Base-by-base conservation (phyloP, 768 basidiomycete genomes). In the Amanita inopinata region DNA sequence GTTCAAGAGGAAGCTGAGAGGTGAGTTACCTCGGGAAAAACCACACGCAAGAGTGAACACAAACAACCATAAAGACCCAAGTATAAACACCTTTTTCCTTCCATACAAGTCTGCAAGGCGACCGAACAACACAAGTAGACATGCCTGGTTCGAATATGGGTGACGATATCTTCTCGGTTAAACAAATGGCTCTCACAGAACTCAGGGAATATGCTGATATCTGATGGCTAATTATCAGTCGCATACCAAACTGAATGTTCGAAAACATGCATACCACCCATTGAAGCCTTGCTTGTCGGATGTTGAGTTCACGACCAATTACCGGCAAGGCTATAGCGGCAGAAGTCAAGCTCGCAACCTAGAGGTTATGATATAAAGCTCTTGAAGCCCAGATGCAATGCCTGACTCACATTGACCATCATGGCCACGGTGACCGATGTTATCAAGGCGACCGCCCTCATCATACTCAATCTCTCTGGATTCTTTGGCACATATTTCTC, bases 101-200 rank as follows among this genome's bases (percentile, higher is more conserved):
- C 90, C 88, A 49, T 82, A 78, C 2, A 86, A 60, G 56, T 91
- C 89, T 1, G 87, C 85, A 1, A 91, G 58, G n/a, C 86, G 69
- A 0, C 89, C 89, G 19, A 76, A 78, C 9, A 87, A 70, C 7
- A 91, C 66, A 2, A 90, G 70, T 8, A 90, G 64, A 51, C 88
- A 91, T 5, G 81, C 85, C 85, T 86, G 35, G 19, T n/a, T n/a
- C n/a, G n/a, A n/a, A 37, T 27, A 20, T 20, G n/a, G n/a, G 35
- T 31, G 22, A 2, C 14, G 18, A 30, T 11, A 20, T 19, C 27
- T 28, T 7, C 7, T 28, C 30, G 17, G 8, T 20, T 11, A 40
- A 33, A 15, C 28, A 7, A 38, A 36, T 38, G 19, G 8, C n/a
- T 24, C 54, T 23, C 33, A 80, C 81, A 8, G 78, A 79, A 51